Evolutionary conservation across 202 grass and related monocot species (phyloP), one percentile per base, ranked within the genome.

Genomic region (Dendrocalamus latiflorus): DNA sequence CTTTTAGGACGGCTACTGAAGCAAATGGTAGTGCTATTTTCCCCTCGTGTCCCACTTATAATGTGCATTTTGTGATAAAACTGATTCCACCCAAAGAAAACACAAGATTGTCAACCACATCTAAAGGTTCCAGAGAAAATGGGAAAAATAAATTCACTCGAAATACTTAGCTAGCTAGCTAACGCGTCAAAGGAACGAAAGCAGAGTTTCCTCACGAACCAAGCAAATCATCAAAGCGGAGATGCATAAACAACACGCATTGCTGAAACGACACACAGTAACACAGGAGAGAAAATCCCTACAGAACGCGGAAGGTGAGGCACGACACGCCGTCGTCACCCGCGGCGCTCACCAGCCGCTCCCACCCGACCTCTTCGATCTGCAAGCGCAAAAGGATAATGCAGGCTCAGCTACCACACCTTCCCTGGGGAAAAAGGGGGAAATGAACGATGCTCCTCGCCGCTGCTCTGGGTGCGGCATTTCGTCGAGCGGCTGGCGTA

Each of bases 281-380:
- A 14, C 6, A 56, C 12, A 43, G 55, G 50, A 44, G 4, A 54
- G 30, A 34, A 75, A 33, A 69, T 41, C 67, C 72, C 77, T 89
- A 95, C 93, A 76, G 26, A 10, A 91, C 79, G 39, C 88, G 80
- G 70, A 91, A 91, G 12, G 77, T 54, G 70, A 91, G 86, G 65
- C 80, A 89, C 0, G 93, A 95, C 63, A 93, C 67, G 4, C 79
- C 78, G 22, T 69, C 86, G 20, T 95, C 83, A 20, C 87, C 87
- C 4, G 61, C 51, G 37, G 86, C 79, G 47, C 82, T 92, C 48
- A 87, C 78, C 49, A 95, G 76, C 70, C 74, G 83, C 67, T 92
- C 83, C 93, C 93, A 95, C 17, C 88, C 90, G 2, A 95, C 77
- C 77, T 95, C 93, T 85, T 95, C 93, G 33, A 95, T 93, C 93